phyloP scores from a whole-genome alignment of 768 basidiomycete species.

The Hebeloma cylindrosporum region DNA sequence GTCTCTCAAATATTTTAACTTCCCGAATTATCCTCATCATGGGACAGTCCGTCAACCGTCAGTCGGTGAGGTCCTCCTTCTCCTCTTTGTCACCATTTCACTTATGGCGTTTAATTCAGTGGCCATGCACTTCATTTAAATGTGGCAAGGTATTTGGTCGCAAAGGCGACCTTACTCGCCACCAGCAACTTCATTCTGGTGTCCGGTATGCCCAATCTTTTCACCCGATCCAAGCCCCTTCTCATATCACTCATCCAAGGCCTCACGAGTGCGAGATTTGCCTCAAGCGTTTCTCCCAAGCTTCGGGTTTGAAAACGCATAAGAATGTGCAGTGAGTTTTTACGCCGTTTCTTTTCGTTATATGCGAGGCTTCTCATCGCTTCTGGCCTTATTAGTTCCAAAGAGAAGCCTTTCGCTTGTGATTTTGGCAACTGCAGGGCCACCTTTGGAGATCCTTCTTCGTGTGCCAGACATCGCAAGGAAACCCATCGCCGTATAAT shows the following conservation, averaged over 20 bases:
- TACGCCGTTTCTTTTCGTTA: not conserved
- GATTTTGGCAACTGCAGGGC: constrained; percentile 44
- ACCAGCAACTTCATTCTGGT: constrained; percentile 49
- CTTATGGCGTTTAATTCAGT: constrained; percentile 5
- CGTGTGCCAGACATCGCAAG: constrained; percentile 61
- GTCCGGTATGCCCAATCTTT: constrained; percentile 41
- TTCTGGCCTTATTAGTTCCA: constrained; percentile 38
- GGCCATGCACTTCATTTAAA: constrained; percentile 35
- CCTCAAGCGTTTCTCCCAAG: constrained; percentile 56
- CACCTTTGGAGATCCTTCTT: constrained; percentile 69
- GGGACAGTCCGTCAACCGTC: constrained; percentile 7
- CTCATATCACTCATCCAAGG: constrained; percentile 30
- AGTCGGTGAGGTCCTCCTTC: constrained; percentile 1
- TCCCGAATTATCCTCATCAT: constrained; percentile 8
- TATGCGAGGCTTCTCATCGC: not conserved
- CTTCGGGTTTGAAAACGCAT: constrained; percentile 62
- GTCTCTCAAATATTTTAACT: constrained; percentile 29
- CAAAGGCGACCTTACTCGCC: constrained; percentile 62
- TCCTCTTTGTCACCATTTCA: not conserved
- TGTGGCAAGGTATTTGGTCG: constrained; percentile 55
- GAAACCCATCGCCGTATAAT: constrained; percentile 51
- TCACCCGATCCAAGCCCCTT: not conserved
- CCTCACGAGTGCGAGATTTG: constrained; percentile 53
- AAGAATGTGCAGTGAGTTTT: constrained; percentile 61
- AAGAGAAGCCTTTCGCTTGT: constrained; percentile 53